These are phyloP conservation scores for Colletotrichum sojae DNA, from an alignment of 2,329 filamentous ascomycete genomes.

Conservation along the genomic window DNA sequence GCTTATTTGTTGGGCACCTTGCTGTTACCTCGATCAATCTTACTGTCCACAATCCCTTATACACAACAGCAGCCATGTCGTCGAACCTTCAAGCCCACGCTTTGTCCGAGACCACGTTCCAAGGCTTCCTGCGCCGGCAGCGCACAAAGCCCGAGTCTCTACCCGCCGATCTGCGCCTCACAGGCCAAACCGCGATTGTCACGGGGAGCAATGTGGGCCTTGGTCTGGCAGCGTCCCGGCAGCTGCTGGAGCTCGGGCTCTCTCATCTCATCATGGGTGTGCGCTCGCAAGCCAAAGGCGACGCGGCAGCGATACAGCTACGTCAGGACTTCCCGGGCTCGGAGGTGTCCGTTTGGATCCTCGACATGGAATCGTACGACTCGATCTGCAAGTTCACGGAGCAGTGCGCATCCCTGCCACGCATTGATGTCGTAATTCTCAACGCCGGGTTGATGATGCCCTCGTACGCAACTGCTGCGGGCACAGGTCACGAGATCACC, in stretches of 20 bases:
- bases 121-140: no score
- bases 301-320: constrained; percentile 54
- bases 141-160: constrained; percentile 45
- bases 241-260: constrained; percentile 56
- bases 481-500: constrained; percentile 55
- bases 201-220: constrained; percentile 65
- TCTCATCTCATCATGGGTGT: constrained; percentile 63
- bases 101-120: no score
- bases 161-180: no score
- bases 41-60: neutral
- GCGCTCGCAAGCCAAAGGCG: constrained; percentile 58
- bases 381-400: constrained; percentile 58
- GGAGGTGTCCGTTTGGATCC: constrained; percentile 61
- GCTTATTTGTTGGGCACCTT: no score
- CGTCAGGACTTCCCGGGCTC: constrained; percentile 48
- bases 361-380: constrained; percentile 64
- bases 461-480: constrained; percentile 43
- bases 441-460: constrained; percentile 58
- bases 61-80: no score
- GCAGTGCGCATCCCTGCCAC: constrained; percentile 44
- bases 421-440: constrained; percentile 61
- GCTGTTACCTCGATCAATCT: no score
- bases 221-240: constrained; percentile 60
- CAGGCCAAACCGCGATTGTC: constrained; percentile 59
- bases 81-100: no score